Evolutionary conservation across 768 basidiomycete genomes (phyloP), one percentile per base, ranked within the genome.

Genomic region (Boletus bicolor): DNA sequence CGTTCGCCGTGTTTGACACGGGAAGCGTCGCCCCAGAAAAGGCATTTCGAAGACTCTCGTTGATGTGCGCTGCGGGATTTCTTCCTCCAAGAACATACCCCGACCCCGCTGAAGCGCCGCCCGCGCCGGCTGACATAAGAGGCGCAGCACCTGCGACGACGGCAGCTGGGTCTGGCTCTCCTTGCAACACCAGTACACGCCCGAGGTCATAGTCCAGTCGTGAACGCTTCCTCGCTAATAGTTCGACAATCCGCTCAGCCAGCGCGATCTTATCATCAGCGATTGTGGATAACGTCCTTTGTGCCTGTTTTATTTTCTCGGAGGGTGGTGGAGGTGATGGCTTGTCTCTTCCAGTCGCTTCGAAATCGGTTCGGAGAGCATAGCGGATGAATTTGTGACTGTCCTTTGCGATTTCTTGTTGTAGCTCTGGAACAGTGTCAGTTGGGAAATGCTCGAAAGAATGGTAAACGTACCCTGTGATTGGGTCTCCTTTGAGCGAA

Each of bases 201-300:
- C 66, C 68, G 3, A 82, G 68, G 58, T 82, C 80, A 51, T 76
- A 64, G 38, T 82, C 80, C 44, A 82, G 65, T 15, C 79, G 70
- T 17, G 78, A 76, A 44, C 75, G 73, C 34, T 80, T 79, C 45
- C 79, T 72, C 41, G 72, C 69, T 26, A 81, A 68, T n/a, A 80
- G 62, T 30, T 72, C 70, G 3, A 78, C 74, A 36, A 81, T 68
- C 49, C 79, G 73, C 51, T 76, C 69, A 14, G 79, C 75, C 28
- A 80, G 63, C 5, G 51, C 64, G 3, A 76, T 67, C 68, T 81
- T 81, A 68, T 80, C 79, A 10, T 68, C 69, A 1, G 76, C 67
- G 9, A 79, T 68, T 24, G 56, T 70, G 54, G 35, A 63, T 52
- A 69, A 66, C 61, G 53, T 68, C 58, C 53, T 65, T 56, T 73